Conservation (phyloP, 2,329 filamentous ascomycete species). For the Fusarium sp. region DNA sequence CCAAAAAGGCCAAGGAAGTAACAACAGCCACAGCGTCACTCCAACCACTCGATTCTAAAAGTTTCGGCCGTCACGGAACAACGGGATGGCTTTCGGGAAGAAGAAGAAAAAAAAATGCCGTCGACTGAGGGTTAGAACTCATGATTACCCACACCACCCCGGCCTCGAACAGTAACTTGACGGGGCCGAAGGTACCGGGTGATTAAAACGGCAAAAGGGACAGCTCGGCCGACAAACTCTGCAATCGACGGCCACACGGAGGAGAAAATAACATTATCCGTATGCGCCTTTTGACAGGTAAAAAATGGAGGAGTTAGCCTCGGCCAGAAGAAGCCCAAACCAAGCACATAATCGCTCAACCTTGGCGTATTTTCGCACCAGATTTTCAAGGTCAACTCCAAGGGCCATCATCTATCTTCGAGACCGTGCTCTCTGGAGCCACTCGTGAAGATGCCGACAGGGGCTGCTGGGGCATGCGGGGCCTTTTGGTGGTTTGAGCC, state of each 20-base stretch:
- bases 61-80: slow-evolving; percentile 25
- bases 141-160: slow-evolving; percentile 28
- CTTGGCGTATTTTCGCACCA: slow-evolving; percentile 10
- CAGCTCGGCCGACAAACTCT: slow-evolving; percentile 21
- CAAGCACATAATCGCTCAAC: neutral
- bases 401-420: slow-evolving; percentile 12
- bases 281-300: neutral
- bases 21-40: slow-evolving; percentile 33
- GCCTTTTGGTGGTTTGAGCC: neutral
- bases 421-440: slow-evolving; percentile 34
- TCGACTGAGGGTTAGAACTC: neutral
- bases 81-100: slow-evolving; percentile 33
- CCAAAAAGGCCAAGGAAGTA: neutral
- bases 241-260: neutral
- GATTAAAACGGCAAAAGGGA: neutral
- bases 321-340: neutral
- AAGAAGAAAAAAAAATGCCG: slow-evolving; percentile 6
- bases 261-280: neutral
- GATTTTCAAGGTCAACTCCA: slow-evolving; percentile 13
- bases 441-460: slow-evolving; percentile 16
- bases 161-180: neutral
- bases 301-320: neutral
- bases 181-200: neutral
- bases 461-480: slow-evolving; percentile 23
- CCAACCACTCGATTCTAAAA: neutral